Evolutionary conservation across 2,329 filamentous ascomycete genomes (phyloP).

Genomic region (Fulvia fulva): DNA sequence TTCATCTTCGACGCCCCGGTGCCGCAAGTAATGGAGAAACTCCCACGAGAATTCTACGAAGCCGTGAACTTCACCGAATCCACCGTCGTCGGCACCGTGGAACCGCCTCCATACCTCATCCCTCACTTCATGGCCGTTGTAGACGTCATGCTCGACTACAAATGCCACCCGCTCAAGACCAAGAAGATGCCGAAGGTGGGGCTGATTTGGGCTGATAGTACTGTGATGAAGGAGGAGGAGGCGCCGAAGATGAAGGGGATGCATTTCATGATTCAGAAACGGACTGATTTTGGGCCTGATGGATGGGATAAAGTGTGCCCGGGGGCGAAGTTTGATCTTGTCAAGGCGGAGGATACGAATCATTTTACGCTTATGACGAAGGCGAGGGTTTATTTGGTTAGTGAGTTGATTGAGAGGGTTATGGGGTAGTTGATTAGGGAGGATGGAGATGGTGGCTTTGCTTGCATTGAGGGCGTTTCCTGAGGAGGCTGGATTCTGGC

Average conservation of each 20-base stretch:
- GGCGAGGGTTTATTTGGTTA: neutral
- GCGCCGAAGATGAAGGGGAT: constrained; percentile 38
- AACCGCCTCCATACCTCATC: constrained; percentile 45
- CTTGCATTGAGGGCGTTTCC: neutral
- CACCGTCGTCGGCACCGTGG: neutral
- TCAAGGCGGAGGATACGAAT: constrained; percentile 33
- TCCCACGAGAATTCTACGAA: constrained; percentile 54
- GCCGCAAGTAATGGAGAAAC: constrained; percentile 33
- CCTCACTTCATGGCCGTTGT: constrained; percentile 52
- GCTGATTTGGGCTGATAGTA: constrained; percentile 47
- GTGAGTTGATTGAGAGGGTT: neutral
- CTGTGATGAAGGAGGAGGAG: constrained; percentile 45
- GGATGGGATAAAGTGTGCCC: constrained; percentile 45
- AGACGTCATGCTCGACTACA: constrained; percentile 45
- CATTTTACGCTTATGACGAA: constrained; percentile 39
- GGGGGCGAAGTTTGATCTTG: constrained; percentile 35
- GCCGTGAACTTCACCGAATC: constrained; percentile 1
- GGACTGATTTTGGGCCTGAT: constrained; percentile 46
- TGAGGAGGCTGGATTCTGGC: too few relatives aligned
- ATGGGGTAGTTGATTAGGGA: neutral
- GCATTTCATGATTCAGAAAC: constrained; percentile 45
- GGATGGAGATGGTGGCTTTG: neutral
- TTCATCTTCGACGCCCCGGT: constrained; percentile 33
- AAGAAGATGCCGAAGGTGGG: constrained; percentile 42
- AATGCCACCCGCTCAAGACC: constrained; percentile 20